Evolutionary conservation across 208 protist genomes (phyloP).

Genomic region (Leishmania amazonensis): DNA sequence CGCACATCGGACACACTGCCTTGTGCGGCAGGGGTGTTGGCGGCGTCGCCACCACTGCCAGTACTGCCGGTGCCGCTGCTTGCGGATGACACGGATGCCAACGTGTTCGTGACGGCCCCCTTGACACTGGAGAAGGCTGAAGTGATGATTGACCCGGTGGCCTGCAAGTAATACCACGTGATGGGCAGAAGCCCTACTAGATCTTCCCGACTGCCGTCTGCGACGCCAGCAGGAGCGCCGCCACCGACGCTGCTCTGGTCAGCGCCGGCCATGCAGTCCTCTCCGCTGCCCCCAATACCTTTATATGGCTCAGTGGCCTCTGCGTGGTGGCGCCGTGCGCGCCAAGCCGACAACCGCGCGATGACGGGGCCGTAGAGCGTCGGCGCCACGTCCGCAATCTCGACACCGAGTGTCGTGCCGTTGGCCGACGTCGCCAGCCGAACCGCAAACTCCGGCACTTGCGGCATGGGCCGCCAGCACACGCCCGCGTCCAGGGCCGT

Average conservation of each 20-base stretch:
- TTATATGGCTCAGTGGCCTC: background rate
- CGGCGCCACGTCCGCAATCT: constrained; percentile 49
- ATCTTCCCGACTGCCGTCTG: constrained; percentile 9
- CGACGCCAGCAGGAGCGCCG: background rate
- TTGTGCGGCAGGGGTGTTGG: background rate
- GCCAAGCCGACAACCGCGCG: constrained; percentile 7
- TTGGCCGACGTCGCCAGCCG: constrained; percentile 49
- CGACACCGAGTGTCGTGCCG: constrained; percentile 48
- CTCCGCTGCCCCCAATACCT: background rate
- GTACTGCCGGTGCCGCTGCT: background rate
- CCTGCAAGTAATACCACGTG: constrained; percentile 33
- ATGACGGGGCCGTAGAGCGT: constrained; percentile 30
- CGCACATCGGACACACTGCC: background rate
- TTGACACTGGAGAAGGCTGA: constrained; percentile 8
- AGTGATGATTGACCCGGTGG: constrained; percentile 21
- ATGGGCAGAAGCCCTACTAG: constrained; percentile 26
- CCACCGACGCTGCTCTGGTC: background rate
- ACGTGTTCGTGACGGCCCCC: constrained; percentile 9
- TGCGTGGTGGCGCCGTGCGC: background rate
- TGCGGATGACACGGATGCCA: background rate
- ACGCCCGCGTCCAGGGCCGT: constrained; percentile 69
- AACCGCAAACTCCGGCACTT: constrained; percentile 35
- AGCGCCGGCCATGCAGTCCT: background rate
- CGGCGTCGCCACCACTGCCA: background rate
- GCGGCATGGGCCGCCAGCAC: constrained; percentile 50